A percentile compares a stretch with the other conserved stretches of the same genome.
Conservation (phyloP, 78 protist genomes). For the Paratrimastix pyriformis region DNA sequence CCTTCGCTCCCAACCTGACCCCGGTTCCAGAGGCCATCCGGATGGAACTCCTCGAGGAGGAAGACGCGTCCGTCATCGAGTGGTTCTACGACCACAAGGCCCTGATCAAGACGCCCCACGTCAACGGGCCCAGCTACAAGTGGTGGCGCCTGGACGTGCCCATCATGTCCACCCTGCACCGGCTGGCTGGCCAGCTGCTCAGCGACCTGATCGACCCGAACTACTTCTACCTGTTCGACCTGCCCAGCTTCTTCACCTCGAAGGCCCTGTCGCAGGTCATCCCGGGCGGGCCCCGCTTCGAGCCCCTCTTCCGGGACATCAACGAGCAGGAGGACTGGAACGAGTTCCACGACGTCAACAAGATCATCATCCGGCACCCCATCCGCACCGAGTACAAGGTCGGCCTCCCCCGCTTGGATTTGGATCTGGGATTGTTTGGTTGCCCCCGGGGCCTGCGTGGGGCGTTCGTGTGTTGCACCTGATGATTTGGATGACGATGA, state of each 20-base stretch:
- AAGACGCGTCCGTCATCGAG: constrained; percentile 79
- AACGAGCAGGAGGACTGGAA: constrained; percentile 84
- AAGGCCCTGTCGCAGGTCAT: constrained; percentile 95
- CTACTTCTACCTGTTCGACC: constrained; percentile 90
- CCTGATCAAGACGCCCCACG: constrained; percentile 47
- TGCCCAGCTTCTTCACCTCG: constrained; percentile 86
- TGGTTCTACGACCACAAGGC: constrained; percentile 96
- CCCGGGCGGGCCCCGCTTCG: constrained; percentile 99
- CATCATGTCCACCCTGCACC: constrained; percentile 73
- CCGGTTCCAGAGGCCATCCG: not conserved
- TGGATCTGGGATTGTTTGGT: too few relatives aligned
- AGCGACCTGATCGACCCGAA: constrained; percentile 82
- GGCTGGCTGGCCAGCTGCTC: constrained; percentile 83
- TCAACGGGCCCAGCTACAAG: constrained; percentile 78
- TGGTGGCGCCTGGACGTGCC: constrained; percentile 81
- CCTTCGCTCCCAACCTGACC: not conserved
- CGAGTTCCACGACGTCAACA: constrained; percentile 97
- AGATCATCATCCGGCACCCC: constrained; percentile 87
- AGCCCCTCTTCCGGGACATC: constrained; percentile 89
- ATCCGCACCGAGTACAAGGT: constrained; percentile 93
- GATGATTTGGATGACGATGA: too few relatives aligned
- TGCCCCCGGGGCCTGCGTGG: too few relatives aligned
- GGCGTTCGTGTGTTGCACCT: too few relatives aligned
- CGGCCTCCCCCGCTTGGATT: too few relatives aligned
- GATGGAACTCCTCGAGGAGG: constrained; percentile 41